Base-by-base conservation (phyloP, 768 basidiomycete species). In the Auriscalpium orientale region DNA sequence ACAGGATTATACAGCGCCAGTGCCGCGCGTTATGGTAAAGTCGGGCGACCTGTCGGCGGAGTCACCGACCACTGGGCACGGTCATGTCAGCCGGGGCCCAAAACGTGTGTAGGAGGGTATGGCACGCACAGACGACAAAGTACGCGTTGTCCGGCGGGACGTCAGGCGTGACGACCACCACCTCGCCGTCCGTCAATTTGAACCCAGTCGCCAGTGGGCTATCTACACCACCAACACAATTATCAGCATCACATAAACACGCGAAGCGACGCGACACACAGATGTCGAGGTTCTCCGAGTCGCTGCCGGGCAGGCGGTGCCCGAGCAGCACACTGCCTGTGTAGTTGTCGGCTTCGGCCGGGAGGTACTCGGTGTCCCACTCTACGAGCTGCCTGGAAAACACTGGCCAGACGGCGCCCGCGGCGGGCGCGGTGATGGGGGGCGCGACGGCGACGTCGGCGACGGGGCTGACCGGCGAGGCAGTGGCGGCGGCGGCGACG, bases 21-120 rank as follows among this genome's bases (percentile, higher is more conserved):
- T 33, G 18, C 21, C 34, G 36, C 37, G 44, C 4, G 37, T 35
- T 61, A 72, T 69, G 12, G 67, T 65, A 61, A 74, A 72, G 13
- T 44, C 15, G n/a, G 65, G 66, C 54, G 71, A 71, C 51, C 65
- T 68, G 49, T 73, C 72, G 28, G 70, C 73, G 2, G 72, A 72
- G 53, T 73, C 70, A 12, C 73, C 72, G 36, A 72, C 67, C 47
- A 73, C 70, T 71, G 40, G 6, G 28, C 28, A 43, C 15, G 40
- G 15, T 18, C 15, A 43, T 18, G 18, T 43, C 40, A 43, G 40
- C 40, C 40, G 3, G 40, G 40, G 18, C 40, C 2, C 12, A 18
- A 43, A 5, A 15, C 28, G 28, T 28, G 28, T 53, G 45, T 40
- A 4, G 47, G 18, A 4, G 33, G 28, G 28, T 7, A 28, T 28